These are phyloP conservation scores for Cucumis sativus DNA, from an alignment of 306 rosid species.

Conservation along the genomic window DNA sequence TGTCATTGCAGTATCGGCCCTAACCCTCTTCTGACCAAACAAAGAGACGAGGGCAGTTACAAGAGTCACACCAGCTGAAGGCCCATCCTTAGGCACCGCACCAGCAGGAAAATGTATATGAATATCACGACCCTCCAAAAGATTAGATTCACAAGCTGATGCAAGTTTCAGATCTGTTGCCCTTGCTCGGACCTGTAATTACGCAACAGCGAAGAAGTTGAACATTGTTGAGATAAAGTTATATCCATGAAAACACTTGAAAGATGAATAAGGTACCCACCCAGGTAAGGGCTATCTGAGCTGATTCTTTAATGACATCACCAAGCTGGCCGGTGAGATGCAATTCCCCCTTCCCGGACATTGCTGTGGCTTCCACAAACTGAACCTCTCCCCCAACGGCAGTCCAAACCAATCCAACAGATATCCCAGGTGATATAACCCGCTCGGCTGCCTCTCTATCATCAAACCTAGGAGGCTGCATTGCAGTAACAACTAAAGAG, in stretches of 20 bases:
- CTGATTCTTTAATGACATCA: conserved; percentile 95
- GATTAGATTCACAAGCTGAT: conserved; percentile 45
- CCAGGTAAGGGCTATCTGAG: conserved; percentile 97
- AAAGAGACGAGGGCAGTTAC: conserved; percentile 92
- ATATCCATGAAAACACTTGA: background rate
- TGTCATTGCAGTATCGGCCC: conserved; percentile 98
- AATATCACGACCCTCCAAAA: conserved; percentile 82
- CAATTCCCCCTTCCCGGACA: conserved; percentile 87
- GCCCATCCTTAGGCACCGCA: conserved; percentile 98
- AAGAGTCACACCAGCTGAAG: conserved; percentile 97
- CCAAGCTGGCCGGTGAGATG: conserved; percentile 98
- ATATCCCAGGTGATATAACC: conserved; percentile 68
- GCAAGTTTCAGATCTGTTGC: conserved; percentile 64
- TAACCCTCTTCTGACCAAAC: conserved; percentile 60
- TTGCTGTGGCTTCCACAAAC: conserved; percentile 90
- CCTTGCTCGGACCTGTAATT: conserved; percentile 62
- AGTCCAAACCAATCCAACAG: conserved; percentile 97
- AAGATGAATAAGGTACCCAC: conserved; percentile 29
- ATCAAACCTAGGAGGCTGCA: conserved; percentile 91
- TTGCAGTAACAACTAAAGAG: background rate
- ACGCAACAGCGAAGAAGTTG: background rate
- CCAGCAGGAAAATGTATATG: conserved; percentile 99
- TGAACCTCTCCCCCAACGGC: conserved; percentile 97
- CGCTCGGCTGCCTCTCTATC: conserved; percentile 84
- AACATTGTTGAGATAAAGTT: background rate